These are phyloP conservation scores for Stagonosporopsis rhizophila DNA, from an alignment of 2,329 filamentous ascomycete species.

Conservation along the genomic window DNA sequence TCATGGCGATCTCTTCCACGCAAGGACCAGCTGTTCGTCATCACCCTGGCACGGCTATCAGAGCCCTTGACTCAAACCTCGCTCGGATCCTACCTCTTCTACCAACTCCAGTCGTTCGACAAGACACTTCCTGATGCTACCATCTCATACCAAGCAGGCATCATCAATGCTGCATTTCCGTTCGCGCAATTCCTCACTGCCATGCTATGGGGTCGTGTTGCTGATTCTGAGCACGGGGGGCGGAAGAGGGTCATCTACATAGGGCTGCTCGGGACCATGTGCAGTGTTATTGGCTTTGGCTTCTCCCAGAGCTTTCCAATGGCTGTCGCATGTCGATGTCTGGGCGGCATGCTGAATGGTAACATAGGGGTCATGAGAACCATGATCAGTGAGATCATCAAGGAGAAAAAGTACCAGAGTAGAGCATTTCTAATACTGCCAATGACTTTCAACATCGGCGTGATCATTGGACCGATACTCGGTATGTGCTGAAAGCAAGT, in stretches of 20 bases:
- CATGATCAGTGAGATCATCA: conserved; percentile 75
- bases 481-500: conserved; percentile 28
- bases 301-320: conserved; percentile 68
- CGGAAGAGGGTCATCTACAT: conserved; percentile 81
- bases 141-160: conserved; percentile 78
- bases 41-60: conserved; percentile 79
- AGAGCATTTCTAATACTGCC: conserved; percentile 66
- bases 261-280: conserved; percentile 72
- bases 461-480: conserved; percentile 54
- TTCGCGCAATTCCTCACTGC: conserved; percentile 83
- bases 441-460: conserved; percentile 71
- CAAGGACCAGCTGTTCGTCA: conserved; percentile 77
- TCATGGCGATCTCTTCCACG: conserved; percentile 77
- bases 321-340: conserved; percentile 69
- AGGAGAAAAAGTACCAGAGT: conserved; percentile 68
- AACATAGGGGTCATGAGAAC: conserved; percentile 78
- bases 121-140: conserved; percentile 63
- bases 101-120: conserved; percentile 83
- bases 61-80: conserved; percentile 81
- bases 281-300: conserved; percentile 72
- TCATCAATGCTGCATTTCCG: conserved; percentile 81
- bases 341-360: conserved; percentile 74
- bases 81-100: conserved; percentile 76
- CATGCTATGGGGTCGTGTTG: conserved; percentile 79
- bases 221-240: conserved; percentile 67